These are phyloP conservation scores for Candida hungchunana DNA, from an alignment of 805 yeast genomes.

Conservation along the genomic window DNA sequence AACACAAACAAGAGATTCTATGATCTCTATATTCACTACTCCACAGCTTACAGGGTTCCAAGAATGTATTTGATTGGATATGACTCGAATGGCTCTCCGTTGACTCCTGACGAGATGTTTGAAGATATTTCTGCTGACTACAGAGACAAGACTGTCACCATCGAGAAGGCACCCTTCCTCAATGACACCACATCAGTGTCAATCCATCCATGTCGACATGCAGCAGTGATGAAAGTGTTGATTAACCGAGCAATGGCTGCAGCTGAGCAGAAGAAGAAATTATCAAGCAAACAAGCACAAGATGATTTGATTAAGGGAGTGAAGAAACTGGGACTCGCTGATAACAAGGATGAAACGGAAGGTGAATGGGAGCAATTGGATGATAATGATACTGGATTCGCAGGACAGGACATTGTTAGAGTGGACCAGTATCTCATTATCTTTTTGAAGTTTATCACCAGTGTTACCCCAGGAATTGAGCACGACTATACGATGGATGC, in stretches of 20 bases:
- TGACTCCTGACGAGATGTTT: constrained; percentile 86
- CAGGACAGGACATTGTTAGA: constrained; percentile 47
- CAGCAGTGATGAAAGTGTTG: constrained; percentile 87
- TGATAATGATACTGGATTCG: constrained; percentile 28
- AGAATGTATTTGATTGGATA: constrained; percentile 90
- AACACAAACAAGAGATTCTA: constrained; percentile 57
- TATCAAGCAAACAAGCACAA: constrained; percentile 20
- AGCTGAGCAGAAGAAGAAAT: constrained; percentile 30
- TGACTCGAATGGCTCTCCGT: constrained; percentile 76
- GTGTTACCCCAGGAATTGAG: constrained; percentile 97
- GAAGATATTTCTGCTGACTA: constrained; percentile 92
- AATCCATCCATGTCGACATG: constrained; percentile 95
- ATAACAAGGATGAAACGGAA: constrained; percentile 33
- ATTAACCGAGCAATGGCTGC: constrained; percentile 68
- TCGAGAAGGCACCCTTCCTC: constrained; percentile 85
- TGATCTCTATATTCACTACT: constrained; percentile 86
- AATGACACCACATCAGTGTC: constrained; percentile 72
- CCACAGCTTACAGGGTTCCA: constrained; percentile 94
- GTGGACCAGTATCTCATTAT: constrained; percentile 90
- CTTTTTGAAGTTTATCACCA: constrained; percentile 88
- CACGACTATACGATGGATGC: constrained; percentile 99
- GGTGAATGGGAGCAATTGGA: constrained; percentile 61
- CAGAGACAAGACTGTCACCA: constrained; percentile 93
- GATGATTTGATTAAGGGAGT: constrained; percentile 36
- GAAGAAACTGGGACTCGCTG: constrained; percentile 45